phyloP scores from a whole-genome alignment of 2,329 filamentous ascomycete species.

The Neonectria hederae region DNA sequence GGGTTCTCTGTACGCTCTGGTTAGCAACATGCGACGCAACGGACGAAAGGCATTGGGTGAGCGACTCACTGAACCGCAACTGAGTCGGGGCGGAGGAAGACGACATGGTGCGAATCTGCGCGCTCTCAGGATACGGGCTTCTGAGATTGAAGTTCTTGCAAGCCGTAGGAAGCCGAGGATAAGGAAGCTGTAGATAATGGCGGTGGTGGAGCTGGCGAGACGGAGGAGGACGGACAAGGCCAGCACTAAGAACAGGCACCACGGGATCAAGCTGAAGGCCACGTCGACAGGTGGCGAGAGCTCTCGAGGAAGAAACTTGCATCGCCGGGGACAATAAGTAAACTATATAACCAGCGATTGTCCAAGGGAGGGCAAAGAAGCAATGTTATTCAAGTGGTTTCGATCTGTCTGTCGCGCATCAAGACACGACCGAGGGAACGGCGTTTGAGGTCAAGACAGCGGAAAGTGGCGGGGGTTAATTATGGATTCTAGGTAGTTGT shows the following conservation, averaged over 20 bases:
- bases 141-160: background rate
- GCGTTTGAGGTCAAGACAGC: background rate
- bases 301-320: background rate
- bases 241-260: background rate
- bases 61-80: slow-evolving; percentile 49
- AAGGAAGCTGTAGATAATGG: background rate
- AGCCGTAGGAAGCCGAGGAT: background rate
- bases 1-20: slow-evolving; percentile 53
- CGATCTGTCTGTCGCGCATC: background rate
- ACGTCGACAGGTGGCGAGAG: background rate
- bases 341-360: background rate
- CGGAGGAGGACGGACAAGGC: background rate
- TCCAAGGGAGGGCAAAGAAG: background rate
- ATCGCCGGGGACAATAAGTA: background rate
- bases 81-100: slow-evolving; percentile 24
- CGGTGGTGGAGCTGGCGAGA: background rate
- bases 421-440: background rate
- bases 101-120: slow-evolving; percentile 29
- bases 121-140: background rate
- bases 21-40: slow-evolving; percentile 16
- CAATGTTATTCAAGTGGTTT: background rate
- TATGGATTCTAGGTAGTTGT: background rate
- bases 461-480: background rate
- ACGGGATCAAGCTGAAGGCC: background rate
- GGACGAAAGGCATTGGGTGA: too few species aligned